Base-by-base conservation (phyloP, 495 filamentous ascomycete genomes). In the Penicillium antarcticum region DNA sequence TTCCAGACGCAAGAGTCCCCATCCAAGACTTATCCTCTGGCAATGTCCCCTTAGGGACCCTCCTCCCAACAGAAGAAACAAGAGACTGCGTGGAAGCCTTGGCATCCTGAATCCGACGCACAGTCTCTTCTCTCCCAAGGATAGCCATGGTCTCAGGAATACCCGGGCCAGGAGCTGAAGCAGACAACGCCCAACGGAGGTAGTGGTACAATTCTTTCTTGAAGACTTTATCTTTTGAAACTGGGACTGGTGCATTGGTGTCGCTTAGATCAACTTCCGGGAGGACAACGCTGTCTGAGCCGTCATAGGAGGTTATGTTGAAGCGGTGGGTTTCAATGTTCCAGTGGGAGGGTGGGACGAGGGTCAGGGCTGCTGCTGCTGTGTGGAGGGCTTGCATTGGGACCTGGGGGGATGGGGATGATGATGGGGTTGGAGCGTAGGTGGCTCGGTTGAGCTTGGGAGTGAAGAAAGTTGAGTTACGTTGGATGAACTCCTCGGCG, bases 181-280 rank as follows among this genome's bases (percentile, higher is more conserved):
- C 86, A 0, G 74, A 63, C 26, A 92, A 42, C 1, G 84, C 84
- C 83, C 88, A 87, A 41, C 89, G 80, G 46, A 91, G 67, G 52
- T 86, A 80, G 36, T 76, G 69, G 57, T 83, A 78, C 5, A 74
- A 56, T 39, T 67, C 65, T 53, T 69, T 75, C 57, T 78, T 76
- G 57, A 69, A 72, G 14, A 57, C 42, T 53, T 65, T 71, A 36
- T 68, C 61, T 13, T 70, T 57, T 2, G 52, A 31, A 1, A 61
- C 39, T 4, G 52, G 24, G 4, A 5, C 26, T 29, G 26, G 26
- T 23, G 43, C 24, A 13, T n/a, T 11, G 21, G 33, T 42, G 24
- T 13, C 39, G 17, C 45, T 56, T 11, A 53, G 24, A 13, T 42
- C 38, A 16, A 31, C 23, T 0, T 13, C 14, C 9, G 53, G 40